phyloP scores from a whole-genome alignment of 108 stramenopile genomes.

The Discostella pseudostelligera region DNA sequence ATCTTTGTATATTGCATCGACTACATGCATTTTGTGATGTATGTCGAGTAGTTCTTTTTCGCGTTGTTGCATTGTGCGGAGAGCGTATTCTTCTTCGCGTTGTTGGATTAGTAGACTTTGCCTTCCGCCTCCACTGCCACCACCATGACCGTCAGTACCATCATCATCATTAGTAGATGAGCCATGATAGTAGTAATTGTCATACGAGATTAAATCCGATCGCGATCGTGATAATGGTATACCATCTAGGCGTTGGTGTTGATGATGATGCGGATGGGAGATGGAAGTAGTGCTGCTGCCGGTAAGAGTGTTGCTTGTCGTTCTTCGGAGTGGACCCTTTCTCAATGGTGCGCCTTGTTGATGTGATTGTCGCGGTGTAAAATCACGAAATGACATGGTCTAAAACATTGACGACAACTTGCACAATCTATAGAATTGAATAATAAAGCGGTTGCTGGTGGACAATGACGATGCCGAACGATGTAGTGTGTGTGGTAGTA shows the following conservation, averaged over 20 bases:
- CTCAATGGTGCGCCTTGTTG: not conserved
- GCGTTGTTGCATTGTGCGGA: slow-evolving; percentile 31
- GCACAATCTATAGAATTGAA: too few species aligned
- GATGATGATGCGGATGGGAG: not conserved
- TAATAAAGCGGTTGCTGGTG: too few species aligned
- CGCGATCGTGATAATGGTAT: not conserved
- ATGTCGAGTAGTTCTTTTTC: slow-evolving; percentile 36
- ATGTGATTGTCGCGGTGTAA: not conserved
- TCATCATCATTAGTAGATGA: too few species aligned
- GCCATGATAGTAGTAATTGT: too few species aligned
- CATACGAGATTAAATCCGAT: not conserved
- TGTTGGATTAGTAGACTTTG: slow-evolving; percentile 24
- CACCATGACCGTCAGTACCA: not conserved
- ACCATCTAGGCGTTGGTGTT: not conserved
- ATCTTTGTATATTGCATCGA: slow-evolving; percentile 42
- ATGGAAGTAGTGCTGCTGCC: too few species aligned
- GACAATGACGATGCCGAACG: too few species aligned
- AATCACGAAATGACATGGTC: slow-evolving; percentile 12
- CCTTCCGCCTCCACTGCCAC: not conserved
- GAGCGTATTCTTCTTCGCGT: slow-evolving; percentile 35
- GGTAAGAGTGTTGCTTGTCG: not conserved
- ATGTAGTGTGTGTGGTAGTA: too few species aligned
- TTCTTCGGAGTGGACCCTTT: slow-evolving; percentile 1
- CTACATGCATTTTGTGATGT: slow-evolving; percentile 32
- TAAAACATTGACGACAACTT: too few species aligned